Conservation (phyloP, 768 basidiomycete genomes). For the Psilocybe cyanescens region DNA sequence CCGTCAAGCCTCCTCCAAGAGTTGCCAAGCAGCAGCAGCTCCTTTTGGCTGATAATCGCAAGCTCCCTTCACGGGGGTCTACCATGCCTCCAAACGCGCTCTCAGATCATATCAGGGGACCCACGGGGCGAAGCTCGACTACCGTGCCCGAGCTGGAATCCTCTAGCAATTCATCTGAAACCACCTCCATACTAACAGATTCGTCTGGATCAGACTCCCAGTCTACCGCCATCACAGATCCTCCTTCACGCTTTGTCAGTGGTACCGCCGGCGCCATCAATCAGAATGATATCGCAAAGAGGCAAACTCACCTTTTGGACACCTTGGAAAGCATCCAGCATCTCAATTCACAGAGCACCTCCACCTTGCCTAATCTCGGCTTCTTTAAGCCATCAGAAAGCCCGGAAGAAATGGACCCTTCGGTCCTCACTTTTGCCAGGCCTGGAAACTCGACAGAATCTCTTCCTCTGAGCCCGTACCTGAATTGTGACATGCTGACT, state of each 20-base stretch:
- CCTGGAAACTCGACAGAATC: constrained; percentile 80
- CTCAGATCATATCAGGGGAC: constrained; percentile 26
- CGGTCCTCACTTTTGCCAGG: constrained; percentile 75
- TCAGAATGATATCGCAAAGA: constrained; percentile 31
- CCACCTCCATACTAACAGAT: constrained; percentile 46
- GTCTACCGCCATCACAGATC: constrained; percentile 52
- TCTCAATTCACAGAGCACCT: constrained; percentile 34
- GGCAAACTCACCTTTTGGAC: constrained; percentile 18
- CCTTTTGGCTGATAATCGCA: constrained; percentile 16
- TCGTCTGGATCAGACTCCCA: constrained; percentile 43
- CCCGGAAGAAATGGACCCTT: constrained; percentile 67
- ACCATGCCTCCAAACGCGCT: constrained; percentile 38
- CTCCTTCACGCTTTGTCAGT: constrained; percentile 47
- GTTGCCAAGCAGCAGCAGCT: constrained; percentile 21
- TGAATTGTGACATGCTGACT: constrained; percentile 34
- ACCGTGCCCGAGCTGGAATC: constrained; percentile 29
- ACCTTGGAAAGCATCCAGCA: constrained; percentile 15
- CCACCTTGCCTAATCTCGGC: constrained; percentile 36
- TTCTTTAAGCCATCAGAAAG: constrained; percentile 41
- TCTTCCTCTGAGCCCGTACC: constrained; percentile 40
- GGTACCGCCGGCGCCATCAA: constrained; percentile 24
- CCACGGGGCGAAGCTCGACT: constrained; percentile 38
- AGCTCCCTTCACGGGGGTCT: constrained; percentile 32
- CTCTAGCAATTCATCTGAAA: constrained; percentile 43
- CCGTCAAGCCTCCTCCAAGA: constrained; percentile 48